Percentiles rank a stretch among this genome's conserved stretches.
phyloP scores from a whole-genome alignment of 441 rosid genomes.

The Gossypium schwendimanii region DNA sequence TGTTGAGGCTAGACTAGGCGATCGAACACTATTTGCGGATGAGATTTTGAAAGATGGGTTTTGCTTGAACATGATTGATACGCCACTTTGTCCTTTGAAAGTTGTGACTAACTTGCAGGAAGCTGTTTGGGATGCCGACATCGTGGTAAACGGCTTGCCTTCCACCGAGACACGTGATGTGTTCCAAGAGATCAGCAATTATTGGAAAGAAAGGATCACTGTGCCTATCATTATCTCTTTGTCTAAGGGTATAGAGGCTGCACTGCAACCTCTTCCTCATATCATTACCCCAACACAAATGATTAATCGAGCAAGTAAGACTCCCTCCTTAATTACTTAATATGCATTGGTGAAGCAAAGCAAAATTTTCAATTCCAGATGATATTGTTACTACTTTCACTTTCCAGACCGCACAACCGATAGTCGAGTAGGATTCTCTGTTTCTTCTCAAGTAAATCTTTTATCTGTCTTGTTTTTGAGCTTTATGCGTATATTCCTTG shows the following conservation, averaged over 20 bases:
- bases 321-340: not conserved
- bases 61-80: slow-evolving; percentile 75
- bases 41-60: slow-evolving; percentile 81
- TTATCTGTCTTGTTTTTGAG: not conserved
- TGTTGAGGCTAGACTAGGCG: slow-evolving; percentile 73
- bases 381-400: not conserved
- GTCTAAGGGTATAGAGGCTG: slow-evolving; percentile 80
- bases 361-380: not conserved
- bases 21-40: slow-evolving; percentile 58
- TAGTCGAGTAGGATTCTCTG: not conserved
- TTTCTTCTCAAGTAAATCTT: not conserved
- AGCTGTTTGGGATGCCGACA: slow-evolving; percentile 85
- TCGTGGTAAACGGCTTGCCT: slow-evolving; percentile 71
- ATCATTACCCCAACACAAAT: slow-evolving; percentile 72
- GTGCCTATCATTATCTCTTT: slow-evolving; percentile 60
- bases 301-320: slow-evolving; percentile 66
- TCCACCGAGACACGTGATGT: slow-evolving; percentile 65
- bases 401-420: not conserved
- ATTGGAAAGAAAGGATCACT: slow-evolving; percentile 69
- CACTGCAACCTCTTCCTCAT: slow-evolving; percentile 49
- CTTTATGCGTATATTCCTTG: slow-evolving; percentile 11
- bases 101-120: slow-evolving; percentile 79
- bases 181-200: slow-evolving; percentile 56
- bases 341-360: slow-evolving; percentile 9
- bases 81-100: slow-evolving; percentile 73